phyloP scores from a whole-genome alignment of 257 asterid species.

The Ballota nigra region DNA sequence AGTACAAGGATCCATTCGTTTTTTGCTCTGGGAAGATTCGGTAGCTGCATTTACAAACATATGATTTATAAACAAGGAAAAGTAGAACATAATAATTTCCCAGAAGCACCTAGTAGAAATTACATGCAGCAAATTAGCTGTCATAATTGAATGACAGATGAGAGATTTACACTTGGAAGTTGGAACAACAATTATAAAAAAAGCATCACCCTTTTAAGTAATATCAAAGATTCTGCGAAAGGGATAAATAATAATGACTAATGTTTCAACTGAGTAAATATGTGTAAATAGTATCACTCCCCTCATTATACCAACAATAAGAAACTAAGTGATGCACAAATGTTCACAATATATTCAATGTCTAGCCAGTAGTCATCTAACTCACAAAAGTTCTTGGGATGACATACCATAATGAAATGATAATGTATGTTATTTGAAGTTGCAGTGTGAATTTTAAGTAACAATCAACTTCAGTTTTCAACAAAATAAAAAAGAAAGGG shows the following conservation, averaged over 20 bases:
- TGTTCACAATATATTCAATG: background rate
- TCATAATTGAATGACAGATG: background rate
- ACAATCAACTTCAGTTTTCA: background rate
- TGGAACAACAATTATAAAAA: background rate
- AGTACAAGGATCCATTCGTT: slow-evolving; percentile 77
- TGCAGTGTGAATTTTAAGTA: background rate
- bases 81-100: background rate
- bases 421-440: background rate
- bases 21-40: slow-evolving; percentile 44
- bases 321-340: too few species aligned
- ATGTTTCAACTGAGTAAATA: too few species aligned
- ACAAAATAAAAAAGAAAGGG: background rate
- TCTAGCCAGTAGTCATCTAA: background rate
- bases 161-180: slow-evolving; percentile 2
- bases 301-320: background rate
- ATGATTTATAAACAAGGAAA: background rate
- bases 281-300: too few species aligned
- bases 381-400: background rate
- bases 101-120: background rate
- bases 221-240: too few species aligned
- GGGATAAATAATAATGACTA: too few species aligned
- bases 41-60: slow-evolving; percentile 48
- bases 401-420: background rate
- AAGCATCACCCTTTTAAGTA: background rate
- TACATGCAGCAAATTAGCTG: background rate